A percentile compares a stretch with the other conserved stretches of the same genome.
Conservation (phyloP, 129 eudicot genomes). For the Saussurea involucrata region DNA sequence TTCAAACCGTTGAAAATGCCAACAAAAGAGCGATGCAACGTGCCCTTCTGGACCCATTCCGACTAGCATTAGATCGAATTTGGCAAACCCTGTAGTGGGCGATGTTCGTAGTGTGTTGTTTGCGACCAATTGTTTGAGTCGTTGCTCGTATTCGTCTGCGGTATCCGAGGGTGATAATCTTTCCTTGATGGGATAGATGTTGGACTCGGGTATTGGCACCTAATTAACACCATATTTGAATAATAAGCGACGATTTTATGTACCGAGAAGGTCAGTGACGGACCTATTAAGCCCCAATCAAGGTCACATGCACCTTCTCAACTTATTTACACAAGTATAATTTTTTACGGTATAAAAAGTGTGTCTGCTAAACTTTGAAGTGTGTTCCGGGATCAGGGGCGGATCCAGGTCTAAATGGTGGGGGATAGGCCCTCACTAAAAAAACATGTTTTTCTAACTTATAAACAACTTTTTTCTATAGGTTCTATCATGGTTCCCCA, state of each 20-base stretch:
- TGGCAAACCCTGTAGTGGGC: conserved; percentile 38
- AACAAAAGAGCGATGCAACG: conserved; percentile 64
- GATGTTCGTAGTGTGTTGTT: conserved; percentile 33
- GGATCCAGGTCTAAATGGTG: too few species aligned
- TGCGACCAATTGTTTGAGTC: conserved; percentile 40
- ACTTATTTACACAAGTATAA: too few species aligned
- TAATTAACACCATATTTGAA: neutral
- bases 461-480: too few species aligned
- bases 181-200: conserved; percentile 56
- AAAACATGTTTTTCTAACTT: too few species aligned
- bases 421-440: too few species aligned
- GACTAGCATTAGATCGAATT: conserved; percentile 61
- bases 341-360: too few species aligned
- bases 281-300: too few species aligned
- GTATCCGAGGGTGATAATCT: conserved; percentile 47
- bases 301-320: too few species aligned
- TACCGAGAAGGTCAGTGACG: too few species aligned
- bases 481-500: too few species aligned
- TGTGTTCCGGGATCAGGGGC: too few species aligned
- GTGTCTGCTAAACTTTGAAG: too few species aligned
- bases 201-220: conserved; percentile 56
- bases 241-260: neutral
- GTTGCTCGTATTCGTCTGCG: conserved; percentile 59
- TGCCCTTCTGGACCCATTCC: conserved; percentile 88
- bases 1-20: conserved; percentile 45